Percentiles rank a stretch among this genome's conserved stretches.
These are phyloP conservation scores for Athelia sp. DNA, from an alignment of 1,284 basidiomycete genomes.

Conservation along the genomic window DNA sequence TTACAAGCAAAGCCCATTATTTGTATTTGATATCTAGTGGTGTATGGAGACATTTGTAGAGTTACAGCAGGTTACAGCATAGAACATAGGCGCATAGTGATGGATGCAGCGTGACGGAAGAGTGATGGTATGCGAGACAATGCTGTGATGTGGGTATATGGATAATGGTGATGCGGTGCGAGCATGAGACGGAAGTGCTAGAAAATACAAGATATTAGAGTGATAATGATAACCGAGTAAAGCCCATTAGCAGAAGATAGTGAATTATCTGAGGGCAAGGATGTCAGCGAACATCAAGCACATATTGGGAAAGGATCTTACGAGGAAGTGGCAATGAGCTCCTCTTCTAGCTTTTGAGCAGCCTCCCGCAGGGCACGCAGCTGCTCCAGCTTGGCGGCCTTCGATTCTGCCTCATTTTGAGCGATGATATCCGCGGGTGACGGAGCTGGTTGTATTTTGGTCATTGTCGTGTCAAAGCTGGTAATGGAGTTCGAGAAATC, in stretches of 20 bases:
- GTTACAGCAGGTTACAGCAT: too few relatives aligned
- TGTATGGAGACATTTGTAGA: too few relatives aligned
- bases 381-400: slow-evolving; percentile 14
- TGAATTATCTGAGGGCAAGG: too few relatives aligned
- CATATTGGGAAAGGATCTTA: neutral
- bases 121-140: too few relatives aligned
- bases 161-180: too few relatives aligned
- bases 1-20: neutral
- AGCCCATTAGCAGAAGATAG: too few relatives aligned
- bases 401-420: slow-evolving; percentile 6
- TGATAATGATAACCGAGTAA: too few relatives aligned
- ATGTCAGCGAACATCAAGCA: neutral
- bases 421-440: slow-evolving; percentile 1
- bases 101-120: too few relatives aligned
- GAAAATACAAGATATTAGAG: too few relatives aligned
- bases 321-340: slow-evolving; percentile 8
- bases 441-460: neutral
- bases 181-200: too few relatives aligned
- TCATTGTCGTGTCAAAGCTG: neutral
- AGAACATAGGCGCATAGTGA: too few relatives aligned
- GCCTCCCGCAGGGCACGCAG: slow-evolving; percentile 14
- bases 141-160: too few relatives aligned
- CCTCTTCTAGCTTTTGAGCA: slow-evolving; percentile 13
- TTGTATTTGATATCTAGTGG: neutral
- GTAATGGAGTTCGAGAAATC: neutral